A percentile compares a stretch with the other conserved stretches of the same genome.
These are phyloP conservation scores for Parasitella parasitica DNA, from an alignment of 371 early-diverging fungal species.

Conservation along the genomic window DNA sequence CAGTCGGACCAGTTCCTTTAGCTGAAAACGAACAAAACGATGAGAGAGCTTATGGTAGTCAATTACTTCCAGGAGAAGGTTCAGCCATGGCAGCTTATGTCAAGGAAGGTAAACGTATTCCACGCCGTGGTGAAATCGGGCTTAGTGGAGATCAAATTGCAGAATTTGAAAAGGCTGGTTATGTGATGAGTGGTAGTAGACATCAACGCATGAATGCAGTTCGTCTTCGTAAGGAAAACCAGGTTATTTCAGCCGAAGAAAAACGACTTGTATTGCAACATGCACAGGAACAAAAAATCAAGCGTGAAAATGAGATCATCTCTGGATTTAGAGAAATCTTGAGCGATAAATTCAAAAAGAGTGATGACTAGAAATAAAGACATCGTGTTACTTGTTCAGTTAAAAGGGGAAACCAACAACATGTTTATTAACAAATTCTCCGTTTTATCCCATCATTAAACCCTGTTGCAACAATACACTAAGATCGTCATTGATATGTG, in stretches of 20 bases:
- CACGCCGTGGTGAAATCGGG: conserved; percentile 97
- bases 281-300: conserved; percentile 82
- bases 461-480: not conserved
- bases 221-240: conserved; percentile 94
- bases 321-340: conserved; percentile 78
- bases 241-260: conserved; percentile 87
- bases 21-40: conserved; percentile 52
- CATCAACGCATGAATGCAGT: conserved; percentile 96
- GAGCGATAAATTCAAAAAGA: conserved; percentile 41
- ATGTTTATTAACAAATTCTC: not conserved
- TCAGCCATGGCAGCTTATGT: conserved; percentile 70
- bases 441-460: not conserved
- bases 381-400: not conserved
- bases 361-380: conserved; percentile 5
- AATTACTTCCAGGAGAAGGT: conserved; percentile 57
- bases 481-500: not conserved
- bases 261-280: conserved; percentile 76
- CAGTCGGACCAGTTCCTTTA: conserved; percentile 65
- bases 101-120: conserved; percentile 92
- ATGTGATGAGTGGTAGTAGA: conserved; percentile 93
- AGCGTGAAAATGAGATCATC: conserved; percentile 89
- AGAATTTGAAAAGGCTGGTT: conserved; percentile 85
- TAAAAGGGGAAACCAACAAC: not conserved
- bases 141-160: conserved; percentile 82
- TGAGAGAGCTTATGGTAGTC: conserved; percentile 76